A percentile compares a stretch with the other conserved stretches of the same genome.
Conservation (phyloP, 2,329 filamentous ascomycete species). For the Dactylellina drechsleri region DNA sequence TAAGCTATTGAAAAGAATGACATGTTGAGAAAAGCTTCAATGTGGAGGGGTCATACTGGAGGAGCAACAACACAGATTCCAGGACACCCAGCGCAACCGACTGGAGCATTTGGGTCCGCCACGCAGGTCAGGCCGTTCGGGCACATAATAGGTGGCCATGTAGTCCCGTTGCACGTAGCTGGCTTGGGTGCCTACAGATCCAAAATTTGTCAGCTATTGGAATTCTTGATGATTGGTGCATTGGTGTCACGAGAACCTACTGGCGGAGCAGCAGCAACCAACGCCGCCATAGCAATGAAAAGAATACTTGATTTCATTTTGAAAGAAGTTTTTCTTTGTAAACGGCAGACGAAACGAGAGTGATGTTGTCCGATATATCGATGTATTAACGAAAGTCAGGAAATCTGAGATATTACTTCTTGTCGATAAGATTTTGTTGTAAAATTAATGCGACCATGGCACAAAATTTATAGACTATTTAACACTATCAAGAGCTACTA, state of each 20-base stretch:
- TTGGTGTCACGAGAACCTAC: background rate
- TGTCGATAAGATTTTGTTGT: too few relatives aligned
- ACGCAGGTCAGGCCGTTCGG: slow-evolving; percentile 9
- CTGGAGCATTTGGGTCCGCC: slow-evolving; percentile 2
- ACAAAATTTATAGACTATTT: too few relatives aligned
- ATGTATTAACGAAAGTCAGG: too few relatives aligned
- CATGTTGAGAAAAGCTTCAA: too few relatives aligned
- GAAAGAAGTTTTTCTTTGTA: background rate
- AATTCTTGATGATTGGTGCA: background rate
- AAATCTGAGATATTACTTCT: too few relatives aligned
- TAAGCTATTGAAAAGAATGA: too few relatives aligned
- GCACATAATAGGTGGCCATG: background rate
- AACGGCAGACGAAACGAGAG: too few relatives aligned
- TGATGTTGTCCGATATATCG: too few relatives aligned
- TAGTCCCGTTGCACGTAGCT: background rate
- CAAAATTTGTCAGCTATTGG: background rate
- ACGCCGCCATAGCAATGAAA: slow-evolving; percentile 10
- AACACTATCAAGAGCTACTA: too few relatives aligned
- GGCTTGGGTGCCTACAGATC: background rate
- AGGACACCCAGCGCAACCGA: slow-evolving; percentile 11
- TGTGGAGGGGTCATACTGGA: too few relatives aligned
- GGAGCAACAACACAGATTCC: slow-evolving; percentile 7
- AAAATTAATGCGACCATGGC: too few relatives aligned
- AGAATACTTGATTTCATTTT: slow-evolving; percentile 9
- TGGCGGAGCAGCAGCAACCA: slow-evolving; percentile 8